phyloP scores from a whole-genome alignment of 2,329 filamentous ascomycete genomes.

The Colletotrichum sp. region DNA sequence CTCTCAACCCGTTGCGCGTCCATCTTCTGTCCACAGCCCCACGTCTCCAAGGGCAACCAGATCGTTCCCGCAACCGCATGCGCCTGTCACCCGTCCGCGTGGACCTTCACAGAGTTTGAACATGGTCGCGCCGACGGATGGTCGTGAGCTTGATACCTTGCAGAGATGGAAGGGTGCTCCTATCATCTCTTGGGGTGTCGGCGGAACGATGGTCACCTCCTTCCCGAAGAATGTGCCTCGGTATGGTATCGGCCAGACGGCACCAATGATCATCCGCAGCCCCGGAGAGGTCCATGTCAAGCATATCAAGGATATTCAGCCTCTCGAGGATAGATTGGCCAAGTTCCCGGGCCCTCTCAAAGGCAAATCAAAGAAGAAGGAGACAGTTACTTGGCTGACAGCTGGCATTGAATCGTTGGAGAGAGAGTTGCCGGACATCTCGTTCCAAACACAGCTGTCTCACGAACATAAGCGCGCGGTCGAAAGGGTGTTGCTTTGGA shows the following conservation, averaged over 20 bases:
- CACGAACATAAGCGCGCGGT: conserved; percentile 73
- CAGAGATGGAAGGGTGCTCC: conserved; percentile 92
- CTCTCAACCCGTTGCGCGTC: conserved; percentile 54
- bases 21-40: conserved; percentile 58
- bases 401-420: conserved; percentile 79
- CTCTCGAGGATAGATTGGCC: conserved; percentile 72
- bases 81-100: conserved; percentile 46
- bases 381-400: conserved; percentile 80
- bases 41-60: conserved; percentile 38
- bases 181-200: conserved; percentile 86
- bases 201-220: conserved; percentile 80
- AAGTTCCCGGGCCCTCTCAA: conserved; percentile 92
- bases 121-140: conserved; percentile 68
- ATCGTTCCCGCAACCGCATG: conserved; percentile 27
- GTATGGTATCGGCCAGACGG: conserved; percentile 75
- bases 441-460: conserved; percentile 52
- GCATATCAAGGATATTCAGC: conserved; percentile 75
- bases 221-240: conserved; percentile 90
- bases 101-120: conserved; percentile 62
- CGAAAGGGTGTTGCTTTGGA: conserved; percentile 87
- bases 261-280: conserved; percentile 81
- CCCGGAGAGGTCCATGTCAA: conserved; percentile 84
- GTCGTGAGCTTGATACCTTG: conserved; percentile 75
- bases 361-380: conserved; percentile 94
- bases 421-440: conserved; percentile 54